Base-by-base conservation (phyloP, 495 filamentous ascomycete genomes). In the Zalerion maritima region DNA sequence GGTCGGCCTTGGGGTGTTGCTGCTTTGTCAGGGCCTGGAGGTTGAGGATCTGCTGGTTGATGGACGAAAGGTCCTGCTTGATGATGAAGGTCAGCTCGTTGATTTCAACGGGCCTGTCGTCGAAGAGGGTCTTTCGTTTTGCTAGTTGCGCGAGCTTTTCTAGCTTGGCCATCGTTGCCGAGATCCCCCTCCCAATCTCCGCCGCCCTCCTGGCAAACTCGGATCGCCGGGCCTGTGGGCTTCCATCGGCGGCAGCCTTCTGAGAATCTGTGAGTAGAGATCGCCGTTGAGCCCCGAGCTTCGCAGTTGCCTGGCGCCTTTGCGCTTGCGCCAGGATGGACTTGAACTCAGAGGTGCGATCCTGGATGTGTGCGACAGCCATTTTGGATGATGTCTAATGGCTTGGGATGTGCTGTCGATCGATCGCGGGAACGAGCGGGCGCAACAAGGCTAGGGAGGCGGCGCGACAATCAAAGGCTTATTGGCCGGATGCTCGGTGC, bases 41-140 rank as follows among this genome's bases (percentile, higher is more conserved):
- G 12, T 60, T 64, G 25, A 76, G 74, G 45, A 97, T 96, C 47
- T 87, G 75, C 34, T 77, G 67, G 52, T 93, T 94, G 33, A 97
- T 56, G 7, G 78, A 73, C 0, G 85, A 81, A 15, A 96, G 70
- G 45, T 96, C 91, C 65, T 96, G 89, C 54, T 96, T 96, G 58
- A 97, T 94, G 49, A 92, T 73, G 43, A 81, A 92, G 6, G 85
- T 89, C 52, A 96, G 72, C 45, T 96, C 84, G 49, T 85, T 84
- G 55, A 97, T 94, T 53, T 97, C 89, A 21, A 93, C 79, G 2
- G 89, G 85, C 50, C 80, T 71, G 58, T 97, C 89, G 51, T 97
- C 89, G 47, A 97, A 96, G 13, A 97, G 71, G 1, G 91, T 91
- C 60, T 94, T 92, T 39, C 92, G 76, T 50, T 87, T 89, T 29